Base-by-base conservation (phyloP, 2,329 filamentous ascomycete genomes). In the Paraconiothyrium sp. region DNA sequence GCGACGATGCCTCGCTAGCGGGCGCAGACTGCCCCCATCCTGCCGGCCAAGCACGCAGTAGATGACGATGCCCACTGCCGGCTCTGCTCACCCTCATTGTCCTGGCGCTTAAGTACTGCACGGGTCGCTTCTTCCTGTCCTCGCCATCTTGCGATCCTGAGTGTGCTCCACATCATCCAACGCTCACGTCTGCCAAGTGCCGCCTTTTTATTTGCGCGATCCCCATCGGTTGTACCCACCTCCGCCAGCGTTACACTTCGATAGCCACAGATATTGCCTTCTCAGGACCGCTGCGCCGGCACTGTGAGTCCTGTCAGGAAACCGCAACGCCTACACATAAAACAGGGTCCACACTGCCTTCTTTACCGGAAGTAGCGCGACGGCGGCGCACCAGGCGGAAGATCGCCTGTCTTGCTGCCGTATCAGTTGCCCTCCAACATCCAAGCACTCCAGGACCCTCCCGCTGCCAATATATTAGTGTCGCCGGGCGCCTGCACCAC, bases 351-450 rank as follows among this genome's bases (percentile, higher is more conserved):
- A 72, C 69, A 55, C 48, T 54, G 56, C 64, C 67, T 64, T 69
- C 65, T 65, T 63, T 57, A 64, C 66, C 74, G 66, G 56, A 69
- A 57, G 66, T 68, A 63, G 63, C 61, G 71, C 67, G 63, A 67
- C 72, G 59, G 69, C 66, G 65, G 50, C 67, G 61, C 61, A 63
- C 64, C 64, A 60, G 63, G 69, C 71, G 70, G 67, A 71, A 68
- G 74, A 78, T 78, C 75, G 71, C 57, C 74, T 61, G 51, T 62
- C 49, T 64, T 61, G 61, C 72, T 76, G 66, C 74, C 74, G 68
- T 65, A 72, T 70, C 70, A 66, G 75, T 70, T 60, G 63, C 59
- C 62, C 58, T 54, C 51, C 32, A 32, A 57, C 57, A 43, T 61
- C 63, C 69, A 72, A 72, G 71, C 72, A 70, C 73, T 73, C 71